Evolutionary conservation across 805 yeast genomes (phyloP), one percentile per base, ranked within the genome.

Genomic region (Pichia manshurica): DNA sequence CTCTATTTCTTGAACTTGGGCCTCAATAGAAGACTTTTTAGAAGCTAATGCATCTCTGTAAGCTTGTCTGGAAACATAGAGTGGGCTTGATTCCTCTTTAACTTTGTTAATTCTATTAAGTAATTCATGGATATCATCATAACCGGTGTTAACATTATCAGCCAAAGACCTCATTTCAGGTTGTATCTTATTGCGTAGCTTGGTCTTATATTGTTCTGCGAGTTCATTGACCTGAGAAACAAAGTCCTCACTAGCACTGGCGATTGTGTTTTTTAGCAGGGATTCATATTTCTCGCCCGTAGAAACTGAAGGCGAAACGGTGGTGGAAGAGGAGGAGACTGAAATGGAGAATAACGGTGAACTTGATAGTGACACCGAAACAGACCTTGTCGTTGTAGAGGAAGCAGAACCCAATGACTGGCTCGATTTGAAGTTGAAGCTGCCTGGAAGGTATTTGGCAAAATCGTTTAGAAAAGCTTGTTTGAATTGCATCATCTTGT

Each of bases 61-160:
- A 33, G 68, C 71, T 52, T 73, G 72, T 56, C 83, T 67, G 1
- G 76, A 60, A 29, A 78, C 68, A 51, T 67, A 70, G 10, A 35
- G 31, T n/a, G 54, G 35, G 31, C 42, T 50, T 3, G 45, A 44
- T 3, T 42, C 22, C 29, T 54, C 53, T 10, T 33, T 44, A 25
- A 45, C 25, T 34, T 48, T 38, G 43, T 61, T 60, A 39, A 67
- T 60, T 3, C 56, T 56, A 28, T 53, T 47, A n/a, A 66, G 46
- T 45, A 56, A 22, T 4, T 42, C 36, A 38, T 64, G 62, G 9
- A 61, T 55, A n/a, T 58, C 57, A n/a, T 56, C 60, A 48, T 57
- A 64, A 23, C 60, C 64, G 1, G 50, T 40, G 36, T 56, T 58
- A 34, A 57, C 58, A 9, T 42, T 51, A 56, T 53, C 53, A 13